Evolutionary conservation across 805 yeast genomes (phyloP).

Genomic region (Starmerella potacharoeniae): DNA sequence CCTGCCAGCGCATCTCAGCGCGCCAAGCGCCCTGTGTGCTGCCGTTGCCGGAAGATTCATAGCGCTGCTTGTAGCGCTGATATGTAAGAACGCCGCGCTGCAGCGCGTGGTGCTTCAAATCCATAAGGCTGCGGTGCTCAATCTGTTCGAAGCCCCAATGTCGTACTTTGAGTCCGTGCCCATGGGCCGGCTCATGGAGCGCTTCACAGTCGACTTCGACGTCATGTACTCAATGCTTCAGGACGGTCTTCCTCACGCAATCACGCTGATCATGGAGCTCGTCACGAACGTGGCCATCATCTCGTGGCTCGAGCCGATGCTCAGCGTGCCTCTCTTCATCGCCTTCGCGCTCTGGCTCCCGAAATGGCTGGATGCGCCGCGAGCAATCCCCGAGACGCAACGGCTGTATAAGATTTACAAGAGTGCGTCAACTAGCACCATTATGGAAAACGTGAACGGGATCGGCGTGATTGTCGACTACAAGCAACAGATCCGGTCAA

Average conservation of each 20-base stretch:
- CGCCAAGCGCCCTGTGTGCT: not conserved
- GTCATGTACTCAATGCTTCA: not conserved
- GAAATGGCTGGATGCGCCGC: constrained; percentile 32
- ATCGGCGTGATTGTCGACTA: constrained; percentile 1
- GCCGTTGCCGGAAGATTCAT: not conserved
- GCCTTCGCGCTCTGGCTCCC: not conserved
- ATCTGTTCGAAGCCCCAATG: constrained; percentile 74
- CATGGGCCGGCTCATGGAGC: constrained; percentile 66
- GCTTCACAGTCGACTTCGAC: not conserved
- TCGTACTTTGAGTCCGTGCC: constrained; percentile 80
- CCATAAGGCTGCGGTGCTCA: constrained; percentile 59
- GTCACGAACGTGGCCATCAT: not conserved
- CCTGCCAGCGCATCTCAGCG: not conserved
- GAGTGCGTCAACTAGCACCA: not conserved
- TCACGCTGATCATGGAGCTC: constrained; percentile 30
- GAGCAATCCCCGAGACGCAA: constrained; percentile 59
- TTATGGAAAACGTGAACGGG: constrained; percentile 7
- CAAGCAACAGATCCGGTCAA: not conserved
- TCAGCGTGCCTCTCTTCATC: not conserved
- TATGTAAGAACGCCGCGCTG: not conserved
- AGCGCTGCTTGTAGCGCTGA: not conserved
- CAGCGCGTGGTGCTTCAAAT: not conserved
- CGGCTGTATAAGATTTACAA: constrained; percentile 60
- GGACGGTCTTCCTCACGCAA: constrained; percentile 70
- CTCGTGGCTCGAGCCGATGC: not conserved